phyloP scores from a whole-genome alignment of 345 rosid species.

The Syzygium oleosum region DNA sequence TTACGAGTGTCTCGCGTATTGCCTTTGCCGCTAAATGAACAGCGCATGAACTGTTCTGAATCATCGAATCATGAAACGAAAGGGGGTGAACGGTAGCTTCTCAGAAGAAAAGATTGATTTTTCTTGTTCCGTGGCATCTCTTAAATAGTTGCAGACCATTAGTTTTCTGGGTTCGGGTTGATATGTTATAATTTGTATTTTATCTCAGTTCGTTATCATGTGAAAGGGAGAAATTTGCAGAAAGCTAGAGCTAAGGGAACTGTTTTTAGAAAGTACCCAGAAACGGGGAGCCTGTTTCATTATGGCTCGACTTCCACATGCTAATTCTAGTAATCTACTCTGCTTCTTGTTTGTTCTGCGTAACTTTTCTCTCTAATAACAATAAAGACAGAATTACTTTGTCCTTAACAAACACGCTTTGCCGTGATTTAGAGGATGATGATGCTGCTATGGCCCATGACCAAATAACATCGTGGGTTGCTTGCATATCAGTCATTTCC shows the following conservation, averaged over 20 bases:
- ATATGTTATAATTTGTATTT: background rate
- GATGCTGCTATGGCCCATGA: background rate
- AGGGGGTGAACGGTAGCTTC: too few relatives aligned
- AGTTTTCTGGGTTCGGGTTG: background rate
- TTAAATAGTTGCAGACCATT: background rate
- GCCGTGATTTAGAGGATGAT: background rate
- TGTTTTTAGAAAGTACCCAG: background rate
- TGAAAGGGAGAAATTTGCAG: background rate
- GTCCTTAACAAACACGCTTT: background rate
- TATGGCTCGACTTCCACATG: background rate
- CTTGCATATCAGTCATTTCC: background rate
- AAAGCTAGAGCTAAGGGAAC: background rate
- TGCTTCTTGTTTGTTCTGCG: background rate
- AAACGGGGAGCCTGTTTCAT: background rate
- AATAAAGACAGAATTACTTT: background rate
- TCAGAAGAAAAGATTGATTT: background rate
- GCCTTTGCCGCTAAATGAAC: background rate
- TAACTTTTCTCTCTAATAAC: background rate
- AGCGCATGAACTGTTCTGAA: too few relatives aligned
- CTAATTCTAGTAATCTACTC: background rate
- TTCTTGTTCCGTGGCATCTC: background rate
- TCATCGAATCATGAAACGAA: too few relatives aligned
- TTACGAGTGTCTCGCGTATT: background rate
- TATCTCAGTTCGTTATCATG: background rate
- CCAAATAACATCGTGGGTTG: background rate